phyloP scores from a whole-genome alignment of 176 grass and related monocot species.

The Rhipidocladum racemiflorum region DNA sequence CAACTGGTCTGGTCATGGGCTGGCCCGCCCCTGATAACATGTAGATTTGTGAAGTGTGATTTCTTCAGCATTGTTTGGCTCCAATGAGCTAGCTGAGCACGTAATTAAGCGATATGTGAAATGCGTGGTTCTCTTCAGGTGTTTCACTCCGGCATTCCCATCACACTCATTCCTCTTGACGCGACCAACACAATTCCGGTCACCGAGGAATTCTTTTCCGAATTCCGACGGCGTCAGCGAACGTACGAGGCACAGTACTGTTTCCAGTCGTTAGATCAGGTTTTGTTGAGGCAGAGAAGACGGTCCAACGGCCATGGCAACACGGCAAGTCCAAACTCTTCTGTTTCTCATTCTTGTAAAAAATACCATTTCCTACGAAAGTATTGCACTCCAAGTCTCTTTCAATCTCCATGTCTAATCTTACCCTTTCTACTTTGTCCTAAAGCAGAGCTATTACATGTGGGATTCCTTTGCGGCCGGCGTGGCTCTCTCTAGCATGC shows the following conservation, averaged over 20 bases:
- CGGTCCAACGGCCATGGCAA: conserved; percentile 40
- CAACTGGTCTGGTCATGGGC: too few species aligned
- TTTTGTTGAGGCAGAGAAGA: conserved; percentile 19
- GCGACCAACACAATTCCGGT: conserved; percentile 76
- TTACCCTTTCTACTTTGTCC: neutral
- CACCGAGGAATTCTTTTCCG: conserved; percentile 47
- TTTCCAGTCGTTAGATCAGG: conserved; percentile 54
- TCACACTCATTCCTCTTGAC: conserved; percentile 80
- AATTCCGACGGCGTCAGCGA: conserved; percentile 33
- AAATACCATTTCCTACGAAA: neutral
- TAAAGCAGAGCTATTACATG: conserved; percentile 61
- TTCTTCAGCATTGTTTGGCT: neutral
- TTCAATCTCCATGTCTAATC: neutral
- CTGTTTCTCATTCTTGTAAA: neutral
- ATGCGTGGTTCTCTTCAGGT: conserved; percentile 34
- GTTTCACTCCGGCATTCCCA: conserved; percentile 78
- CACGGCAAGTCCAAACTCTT: conserved; percentile 38
- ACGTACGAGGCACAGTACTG: conserved; percentile 72
- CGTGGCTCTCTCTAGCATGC: conserved; percentile 58
- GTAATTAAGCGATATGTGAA: neutral
- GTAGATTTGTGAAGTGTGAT: neutral
- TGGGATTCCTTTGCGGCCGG: conserved; percentile 73
- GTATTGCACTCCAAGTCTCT: too few species aligned
- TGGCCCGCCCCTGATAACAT: too few species aligned
- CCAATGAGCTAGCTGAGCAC: neutral